phyloP scores from a whole-genome alignment of 108 stramenopile species.

The Cylindrotheca closterium region DNA sequence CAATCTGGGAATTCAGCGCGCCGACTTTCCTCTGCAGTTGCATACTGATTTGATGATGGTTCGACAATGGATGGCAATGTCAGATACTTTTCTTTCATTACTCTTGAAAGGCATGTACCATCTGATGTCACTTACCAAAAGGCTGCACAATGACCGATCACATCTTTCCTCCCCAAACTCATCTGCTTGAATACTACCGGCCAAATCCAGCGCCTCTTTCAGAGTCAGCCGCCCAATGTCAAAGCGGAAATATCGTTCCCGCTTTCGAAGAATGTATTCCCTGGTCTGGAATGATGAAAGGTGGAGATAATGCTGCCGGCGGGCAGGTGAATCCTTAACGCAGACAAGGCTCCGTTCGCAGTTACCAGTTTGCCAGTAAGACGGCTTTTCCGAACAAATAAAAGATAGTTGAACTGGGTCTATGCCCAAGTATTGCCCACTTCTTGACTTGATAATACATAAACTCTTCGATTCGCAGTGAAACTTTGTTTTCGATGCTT shows the following conservation, averaged over 20 bases:
- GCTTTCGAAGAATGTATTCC: slow-evolving; percentile 37
- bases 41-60: too few relatives aligned
- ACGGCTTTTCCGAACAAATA: slow-evolving; percentile 36
- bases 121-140: slow-evolving; percentile 30
- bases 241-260: slow-evolving; percentile 39
- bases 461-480: slow-evolving; percentile 37
- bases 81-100: too few relatives aligned
- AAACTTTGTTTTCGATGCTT: not conserved
- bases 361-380: slow-evolving; percentile 53
- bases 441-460: slow-evolving; percentile 44
- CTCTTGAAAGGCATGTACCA: too few relatives aligned
- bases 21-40: slow-evolving; percentile 49
- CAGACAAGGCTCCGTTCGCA: slow-evolving; percentile 43
- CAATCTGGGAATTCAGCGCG: slow-evolving; percentile 61
- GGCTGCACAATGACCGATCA: slow-evolving; percentile 51
- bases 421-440: slow-evolving; percentile 44
- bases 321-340: slow-evolving; percentile 45
- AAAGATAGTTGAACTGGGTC: slow-evolving; percentile 19
- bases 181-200: slow-evolving; percentile 28
- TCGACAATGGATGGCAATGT: too few relatives aligned
- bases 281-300: slow-evolving; percentile 45
- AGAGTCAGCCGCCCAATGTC: slow-evolving; percentile 32
- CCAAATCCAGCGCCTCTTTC: slow-evolving; percentile 40
- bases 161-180: slow-evolving; percentile 22
- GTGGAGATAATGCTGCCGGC: slow-evolving; percentile 46